phyloP scores from a whole-genome alignment of 2,329 filamentous ascomycete species.

The Aspergillus transmontanensis region DNA sequence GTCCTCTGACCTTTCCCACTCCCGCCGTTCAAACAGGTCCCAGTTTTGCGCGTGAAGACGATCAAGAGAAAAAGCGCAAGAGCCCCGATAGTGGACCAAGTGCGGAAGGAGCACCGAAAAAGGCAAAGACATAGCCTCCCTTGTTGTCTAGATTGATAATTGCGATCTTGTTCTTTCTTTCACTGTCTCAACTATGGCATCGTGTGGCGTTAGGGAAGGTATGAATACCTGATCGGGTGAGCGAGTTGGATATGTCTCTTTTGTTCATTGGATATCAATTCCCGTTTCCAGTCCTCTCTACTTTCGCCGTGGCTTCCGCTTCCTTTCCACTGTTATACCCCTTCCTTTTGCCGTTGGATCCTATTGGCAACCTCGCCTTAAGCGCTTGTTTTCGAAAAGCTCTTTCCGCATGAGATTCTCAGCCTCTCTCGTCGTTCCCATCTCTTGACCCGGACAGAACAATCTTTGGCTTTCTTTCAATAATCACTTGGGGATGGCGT shows the following conservation, averaged over 20 bases:
- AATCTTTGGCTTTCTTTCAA: conserved; percentile 2
- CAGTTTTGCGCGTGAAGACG: conserved; percentile 45
- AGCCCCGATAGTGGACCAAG: conserved; percentile 41
- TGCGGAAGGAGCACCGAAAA: conserved; percentile 38
- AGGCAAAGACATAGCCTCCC: conserved; percentile 39
- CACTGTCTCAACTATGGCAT: conserved; percentile 19
- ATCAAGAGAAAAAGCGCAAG: conserved; percentile 49
- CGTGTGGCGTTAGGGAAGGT: conserved; percentile 21
- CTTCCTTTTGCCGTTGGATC: conserved; percentile 10
- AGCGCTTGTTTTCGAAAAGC: conserved; percentile 6
- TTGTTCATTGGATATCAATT: conserved; percentile 10
- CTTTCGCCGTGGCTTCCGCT: conserved; percentile 11
- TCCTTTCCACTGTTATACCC: conserved; percentile 19
- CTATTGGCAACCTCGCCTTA: not conserved
- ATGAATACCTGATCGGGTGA: conserved; percentile 9
- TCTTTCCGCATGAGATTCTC: conserved; percentile 6
- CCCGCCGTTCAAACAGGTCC: conserved; percentile 56
- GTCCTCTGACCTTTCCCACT: conserved; percentile 89
- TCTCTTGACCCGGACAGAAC: conserved; percentile 4
- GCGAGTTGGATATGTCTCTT: conserved; percentile 14
- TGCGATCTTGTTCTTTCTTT: conserved; percentile 9
- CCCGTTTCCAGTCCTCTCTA: conserved; percentile 8
- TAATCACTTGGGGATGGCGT: conserved; percentile 1
- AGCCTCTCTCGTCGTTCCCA: conserved; percentile 6
- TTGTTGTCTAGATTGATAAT: conserved; percentile 11